phyloP scores from a whole-genome alignment of 176 grass and related monocot species.

The Oryza punctata region DNA sequence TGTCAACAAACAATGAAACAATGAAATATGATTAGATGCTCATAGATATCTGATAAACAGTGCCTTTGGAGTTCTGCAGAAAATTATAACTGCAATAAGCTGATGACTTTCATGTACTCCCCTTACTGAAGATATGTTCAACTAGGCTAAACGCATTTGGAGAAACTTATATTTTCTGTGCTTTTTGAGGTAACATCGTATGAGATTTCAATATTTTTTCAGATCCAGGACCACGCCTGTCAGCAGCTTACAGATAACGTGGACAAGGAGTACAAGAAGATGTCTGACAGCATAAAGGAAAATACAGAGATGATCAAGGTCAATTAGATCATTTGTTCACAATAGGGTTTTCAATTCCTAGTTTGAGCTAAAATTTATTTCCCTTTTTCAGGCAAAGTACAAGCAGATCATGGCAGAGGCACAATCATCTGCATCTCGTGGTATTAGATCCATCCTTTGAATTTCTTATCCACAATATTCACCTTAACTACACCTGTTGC shows the following conservation, averaged over 20 bases:
- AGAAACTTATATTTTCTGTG: not conserved
- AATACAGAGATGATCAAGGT: constrained; percentile 57
- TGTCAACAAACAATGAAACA: not conserved
- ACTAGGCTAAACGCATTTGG: not conserved
- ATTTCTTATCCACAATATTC: constrained; percentile 1
- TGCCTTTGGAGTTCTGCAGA: not conserved
- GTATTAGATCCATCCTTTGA: constrained; percentile 31
- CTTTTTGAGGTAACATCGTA: not conserved
- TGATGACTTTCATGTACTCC: not conserved
- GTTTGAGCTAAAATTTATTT: constrained; percentile 7
- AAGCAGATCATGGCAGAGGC: constrained; percentile 51
- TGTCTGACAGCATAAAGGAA: constrained; percentile 44
- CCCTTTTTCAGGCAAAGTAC: constrained; percentile 50
- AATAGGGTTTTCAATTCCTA: not conserved
- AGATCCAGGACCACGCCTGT: constrained; percentile 48
- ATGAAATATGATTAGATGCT: not conserved
- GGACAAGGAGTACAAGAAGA: constrained; percentile 55
- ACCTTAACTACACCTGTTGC: not conserved
- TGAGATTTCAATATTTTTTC: constrained; percentile 19
- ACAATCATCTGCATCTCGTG: constrained; percentile 50
- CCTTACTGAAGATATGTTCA: not conserved
- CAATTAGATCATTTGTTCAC: not conserved
- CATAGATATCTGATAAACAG: not conserved
- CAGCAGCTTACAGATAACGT: constrained; percentile 50
- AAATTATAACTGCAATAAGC: not conserved